Evolutionary conservation across 768 basidiomycete species (phyloP).

Genomic region (Termitomyces sp.): DNA sequence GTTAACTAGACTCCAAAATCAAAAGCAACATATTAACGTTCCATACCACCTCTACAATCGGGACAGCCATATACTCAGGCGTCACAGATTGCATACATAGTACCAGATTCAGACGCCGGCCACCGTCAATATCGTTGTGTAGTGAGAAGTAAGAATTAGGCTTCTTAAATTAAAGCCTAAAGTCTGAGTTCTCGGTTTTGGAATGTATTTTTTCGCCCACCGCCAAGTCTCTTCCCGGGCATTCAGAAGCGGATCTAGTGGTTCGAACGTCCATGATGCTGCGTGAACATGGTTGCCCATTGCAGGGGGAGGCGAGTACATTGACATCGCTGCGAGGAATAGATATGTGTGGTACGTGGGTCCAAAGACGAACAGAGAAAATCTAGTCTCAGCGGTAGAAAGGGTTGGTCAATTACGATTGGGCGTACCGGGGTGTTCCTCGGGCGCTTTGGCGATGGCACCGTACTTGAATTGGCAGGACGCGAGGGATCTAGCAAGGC

Average conservation of each 20-base stretch:
- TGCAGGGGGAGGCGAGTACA: slow-evolving; percentile 50
- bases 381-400: neutral
- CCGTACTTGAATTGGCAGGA: slow-evolving; percentile 85
- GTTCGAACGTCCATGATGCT: slow-evolving; percentile 50
- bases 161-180: neutral
- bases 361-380: slow-evolving; percentile 33
- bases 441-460: slow-evolving; percentile 82
- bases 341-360: slow-evolving; percentile 95
- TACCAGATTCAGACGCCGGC: neutral
- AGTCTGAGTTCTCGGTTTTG: slow-evolving; percentile 14
- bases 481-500: slow-evolving; percentile 61
- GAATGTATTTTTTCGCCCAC: slow-evolving; percentile 65
- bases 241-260: slow-evolving; percentile 69
- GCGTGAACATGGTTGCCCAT: slow-evolving; percentile 21
- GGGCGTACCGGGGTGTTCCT: slow-evolving; percentile 65
- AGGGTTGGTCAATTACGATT: neutral
- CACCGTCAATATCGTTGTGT: neutral
- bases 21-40: neutral
- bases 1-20: too few relatives aligned
- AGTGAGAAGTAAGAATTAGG: neutral
- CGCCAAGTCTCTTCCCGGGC: slow-evolving; percentile 54
- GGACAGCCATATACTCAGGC: neutral
- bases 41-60: neutral
- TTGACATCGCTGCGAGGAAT: slow-evolving; percentile 73
- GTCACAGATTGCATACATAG: neutral